phyloP scores from a whole-genome alignment of 768 basidiomycete species.

The Boletellus ananiceps region DNA sequence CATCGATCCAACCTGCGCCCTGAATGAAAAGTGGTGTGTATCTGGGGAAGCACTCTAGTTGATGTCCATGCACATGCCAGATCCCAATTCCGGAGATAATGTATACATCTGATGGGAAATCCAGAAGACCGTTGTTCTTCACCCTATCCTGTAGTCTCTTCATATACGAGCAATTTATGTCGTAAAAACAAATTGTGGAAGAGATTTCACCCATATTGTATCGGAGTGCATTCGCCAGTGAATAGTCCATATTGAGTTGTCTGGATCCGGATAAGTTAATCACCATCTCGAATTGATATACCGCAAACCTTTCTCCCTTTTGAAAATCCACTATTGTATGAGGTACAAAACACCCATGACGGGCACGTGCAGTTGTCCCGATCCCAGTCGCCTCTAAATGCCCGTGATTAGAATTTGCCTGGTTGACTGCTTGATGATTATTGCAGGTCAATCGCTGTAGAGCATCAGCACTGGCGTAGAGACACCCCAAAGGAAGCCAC shows the following conservation, averaged over 20 bases:
- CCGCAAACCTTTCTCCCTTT: background rate
- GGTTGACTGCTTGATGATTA: slow-evolving; percentile 1
- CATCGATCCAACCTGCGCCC: slow-evolving; percentile 28
- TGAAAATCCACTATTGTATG: background rate
- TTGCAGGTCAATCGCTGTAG: background rate
- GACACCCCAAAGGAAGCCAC: no score
- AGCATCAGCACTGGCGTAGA: no score
- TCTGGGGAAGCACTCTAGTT: slow-evolving; percentile 16
- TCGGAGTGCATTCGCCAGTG: background rate
- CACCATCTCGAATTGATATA: no score
- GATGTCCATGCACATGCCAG: slow-evolving; percentile 27
- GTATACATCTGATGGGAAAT: background rate
- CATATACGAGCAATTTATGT: no score
- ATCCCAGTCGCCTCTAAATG: slow-evolving; percentile 2
- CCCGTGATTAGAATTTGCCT: background rate
- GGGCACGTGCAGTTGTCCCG: background rate
- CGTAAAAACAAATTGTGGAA: background rate
- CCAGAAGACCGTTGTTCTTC: no score
- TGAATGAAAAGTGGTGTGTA: slow-evolving; percentile 26
- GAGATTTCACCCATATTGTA: background rate
- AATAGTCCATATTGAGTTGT: slow-evolving; percentile 11
- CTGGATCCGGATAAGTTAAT: no score
- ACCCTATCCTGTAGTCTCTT: no score
- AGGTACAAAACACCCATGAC: slow-evolving; percentile 1
- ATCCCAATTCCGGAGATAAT: slow-evolving; percentile 19